Evolutionary conservation across 352 stramenopile genomes (phyloP).

Genomic region (Globisporangium uncinulatum): DNA sequence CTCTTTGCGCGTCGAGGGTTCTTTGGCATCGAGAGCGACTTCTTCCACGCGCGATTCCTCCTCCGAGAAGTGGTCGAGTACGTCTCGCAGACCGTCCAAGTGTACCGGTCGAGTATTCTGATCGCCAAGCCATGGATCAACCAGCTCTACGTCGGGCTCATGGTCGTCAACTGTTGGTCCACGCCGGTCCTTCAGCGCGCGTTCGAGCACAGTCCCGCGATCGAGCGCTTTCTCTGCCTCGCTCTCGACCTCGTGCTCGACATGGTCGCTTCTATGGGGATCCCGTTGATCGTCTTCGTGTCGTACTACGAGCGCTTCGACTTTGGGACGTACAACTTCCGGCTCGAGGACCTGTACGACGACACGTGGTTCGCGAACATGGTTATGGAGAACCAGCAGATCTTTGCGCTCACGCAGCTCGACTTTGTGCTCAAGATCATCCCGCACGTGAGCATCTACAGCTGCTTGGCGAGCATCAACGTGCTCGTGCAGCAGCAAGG

Average conservation of each 20-base stretch:
- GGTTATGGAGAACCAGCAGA: constrained; percentile 10
- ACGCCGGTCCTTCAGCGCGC: constrained; percentile 6
- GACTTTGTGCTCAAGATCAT: constrained; percentile 16
- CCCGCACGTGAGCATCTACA: constrained; percentile 13
- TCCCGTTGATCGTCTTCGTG: constrained; percentile 11
- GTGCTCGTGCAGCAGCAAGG: constrained; percentile 4
- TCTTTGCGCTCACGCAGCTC: constrained; percentile 5
- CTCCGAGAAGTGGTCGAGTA: constrained; percentile 36
- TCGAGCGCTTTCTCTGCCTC: constrained; percentile 10
- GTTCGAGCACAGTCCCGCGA: constrained; percentile 3
- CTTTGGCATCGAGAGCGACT: constrained; percentile 30
- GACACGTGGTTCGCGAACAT: constrained; percentile 14
- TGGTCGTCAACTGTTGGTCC: constrained; percentile 6
- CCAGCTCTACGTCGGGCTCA: constrained; percentile 1
- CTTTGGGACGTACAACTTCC: constrained; percentile 9
- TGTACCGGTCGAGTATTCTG: constrained; percentile 31
- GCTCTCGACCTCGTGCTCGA: constrained; percentile 2
- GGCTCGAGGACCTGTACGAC: constrained; percentile 10
- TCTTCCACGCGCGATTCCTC: constrained; percentile 24
- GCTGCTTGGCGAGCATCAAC: constrained; percentile 8
- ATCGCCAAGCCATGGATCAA: constrained; percentile 8
- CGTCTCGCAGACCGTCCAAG: constrained; percentile 30
- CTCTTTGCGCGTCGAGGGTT: constrained; percentile 20
- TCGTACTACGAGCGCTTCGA: constrained; percentile 7
- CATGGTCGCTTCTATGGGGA: constrained; percentile 4